A percentile compares a stretch with the other conserved stretches of the same genome.
phyloP scores from a whole-genome alignment of 257 asterid genomes.

The Catharanthus roseus region DNA sequence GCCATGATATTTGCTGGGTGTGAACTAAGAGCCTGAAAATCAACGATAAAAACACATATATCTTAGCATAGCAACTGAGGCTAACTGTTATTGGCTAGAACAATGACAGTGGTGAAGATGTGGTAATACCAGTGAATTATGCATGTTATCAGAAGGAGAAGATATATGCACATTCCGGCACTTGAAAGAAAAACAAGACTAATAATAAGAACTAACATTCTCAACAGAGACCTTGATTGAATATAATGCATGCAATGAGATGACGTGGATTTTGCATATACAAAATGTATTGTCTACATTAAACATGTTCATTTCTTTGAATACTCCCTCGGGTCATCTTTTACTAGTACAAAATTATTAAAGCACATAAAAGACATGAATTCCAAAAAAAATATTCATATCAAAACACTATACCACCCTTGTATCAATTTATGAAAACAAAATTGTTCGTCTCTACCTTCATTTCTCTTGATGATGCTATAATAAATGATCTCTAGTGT shows the following conservation, averaged over 20 bases:
- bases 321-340: no score
- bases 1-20: slow-evolving; percentile 45
- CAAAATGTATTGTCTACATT: neutral
- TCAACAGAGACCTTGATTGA: neutral
- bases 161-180: neutral
- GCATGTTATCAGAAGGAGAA: neutral
- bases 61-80: slow-evolving; percentile 2
- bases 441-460: no score
- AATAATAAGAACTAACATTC: neutral
- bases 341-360: no score
- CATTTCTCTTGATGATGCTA: no score
- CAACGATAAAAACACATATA: slow-evolving; percentile 9
- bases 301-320: neutral
- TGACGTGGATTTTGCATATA: no score
- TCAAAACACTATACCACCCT: no score
- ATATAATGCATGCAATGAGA: neutral
- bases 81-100: neutral
- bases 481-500: no score
- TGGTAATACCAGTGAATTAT: neutral
- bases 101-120: neutral
- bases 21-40: slow-evolving; percentile 48
- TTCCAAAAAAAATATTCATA: no score
- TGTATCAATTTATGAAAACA: no score
- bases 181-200: neutral
- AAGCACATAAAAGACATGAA: no score